Base-by-base conservation (phyloP, 768 basidiomycete species). In the Mycena capillaripes region DNA sequence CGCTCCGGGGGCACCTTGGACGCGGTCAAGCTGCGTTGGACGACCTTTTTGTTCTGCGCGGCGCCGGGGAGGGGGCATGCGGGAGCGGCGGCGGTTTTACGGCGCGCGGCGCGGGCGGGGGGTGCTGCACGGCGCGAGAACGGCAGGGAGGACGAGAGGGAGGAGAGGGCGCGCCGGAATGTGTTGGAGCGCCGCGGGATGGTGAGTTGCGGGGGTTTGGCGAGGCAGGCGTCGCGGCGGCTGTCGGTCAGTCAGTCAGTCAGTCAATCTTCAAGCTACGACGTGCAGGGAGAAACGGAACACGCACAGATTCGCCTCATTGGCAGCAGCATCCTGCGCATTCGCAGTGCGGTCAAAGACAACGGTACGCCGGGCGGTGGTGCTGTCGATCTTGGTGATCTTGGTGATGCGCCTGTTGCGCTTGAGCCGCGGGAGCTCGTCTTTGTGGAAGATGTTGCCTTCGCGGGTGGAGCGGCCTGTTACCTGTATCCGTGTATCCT, bases 341-440 rank as follows among this genome's bases (percentile, higher is more conserved):
- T 29, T 29, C 25, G 61, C 61, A 25, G 21, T 63, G 8, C 61
- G 61, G 30, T 63, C 46, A n/a, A 63, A 63, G 44, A 63, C 61
- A 14, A 63, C 46, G 23, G 61, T 63, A 16, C 61, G 44, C 11
- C 61, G 16, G 61, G 44, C 61, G 27, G 61, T 63, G 11, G 44
- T 46, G n/a, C 61, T 63, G 48, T 63, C 61, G 61, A 63, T 63
- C 61, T 63, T 63, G 44, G 46, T 50, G 61, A 63, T 50, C 61
- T 63, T 63, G 61, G 44, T 63, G 61, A 63, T 34, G 29, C 32
- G 27, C 1, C 48, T 27, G 61, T 63, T 63, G 16, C 44, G 17
- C 46, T 63, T 63, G 44, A 63, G 44, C n/a, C 61, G 61, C 30
- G 61, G 61, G 27, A 63, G 44, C 46, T 63, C 61, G 29, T 63